Evolutionary conservation across 2,329 filamentous ascomycete genomes (phyloP), one percentile per base, ranked within the genome.

Genomic region (Xylaria sp.): DNA sequence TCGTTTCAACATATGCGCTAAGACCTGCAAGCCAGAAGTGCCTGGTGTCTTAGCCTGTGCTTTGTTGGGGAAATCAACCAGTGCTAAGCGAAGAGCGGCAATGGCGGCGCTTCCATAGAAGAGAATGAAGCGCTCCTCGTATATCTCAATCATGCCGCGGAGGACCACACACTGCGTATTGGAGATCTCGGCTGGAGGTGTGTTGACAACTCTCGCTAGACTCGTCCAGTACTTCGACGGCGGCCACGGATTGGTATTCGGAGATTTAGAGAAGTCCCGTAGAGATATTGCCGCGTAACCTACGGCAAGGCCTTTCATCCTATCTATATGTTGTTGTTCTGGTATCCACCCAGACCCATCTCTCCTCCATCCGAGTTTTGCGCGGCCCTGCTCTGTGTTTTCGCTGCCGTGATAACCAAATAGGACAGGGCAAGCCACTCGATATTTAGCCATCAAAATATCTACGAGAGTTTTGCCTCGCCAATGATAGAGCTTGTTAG

Each of bases 381-480:
- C 69, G 12, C 89, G 85, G 0, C 92, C 92, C 11, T 82, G 80
- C 47, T 87, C 84, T 0, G 89, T 96, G 64, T 83, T 88, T 74
- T 96, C 92, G 65, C 82, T 87, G 23, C 92, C 94, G 45, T 87
- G 84, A 67, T 94, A 87, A 17, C 94, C 94, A 74, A 96, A 98
- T 0, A 99, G 81, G 1, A 93, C 89, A 0, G 95, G 94, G 71
- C 92, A 96, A 3, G 87, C 83, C 15, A 91, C 82, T 63, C 93
- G 88, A 71, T 92, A 91, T 76, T 98, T 97, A 57, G 94, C 89
- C 71, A 96, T 89, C 31, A 98, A 82, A 62, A 98, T 91, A 73
- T 96, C 92, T 55, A 92, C 89, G 61, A 96, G 81, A 1, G 89
- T 84, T 50, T 84, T 78, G 8, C 87, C 89, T 53, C 88, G 84